These are phyloP conservation scores for Penicillium digitatum DNA, from an alignment of 2,329 filamentous ascomycete genomes.

Conservation along the genomic window DNA sequence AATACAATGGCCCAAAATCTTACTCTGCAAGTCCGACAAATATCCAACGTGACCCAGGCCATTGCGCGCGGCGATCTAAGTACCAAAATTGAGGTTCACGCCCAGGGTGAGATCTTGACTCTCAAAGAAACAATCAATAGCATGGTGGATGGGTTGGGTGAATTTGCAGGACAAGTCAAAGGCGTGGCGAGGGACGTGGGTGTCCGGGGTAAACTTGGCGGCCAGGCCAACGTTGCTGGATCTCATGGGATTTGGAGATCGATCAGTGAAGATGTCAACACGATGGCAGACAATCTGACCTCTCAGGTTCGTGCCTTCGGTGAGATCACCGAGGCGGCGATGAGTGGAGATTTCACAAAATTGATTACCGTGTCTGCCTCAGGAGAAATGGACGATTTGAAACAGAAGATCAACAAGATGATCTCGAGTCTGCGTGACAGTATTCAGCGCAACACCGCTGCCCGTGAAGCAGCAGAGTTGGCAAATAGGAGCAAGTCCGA, in stretches of 20 bases:
- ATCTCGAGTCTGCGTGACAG: conserved; percentile 87
- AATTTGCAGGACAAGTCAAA: conserved; percentile 91
- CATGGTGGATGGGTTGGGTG: conserved; percentile 89
- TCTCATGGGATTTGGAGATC: conserved; percentile 93
- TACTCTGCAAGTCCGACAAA: conserved; percentile 68
- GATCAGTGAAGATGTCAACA: conserved; percentile 92
- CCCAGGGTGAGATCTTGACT: conserved; percentile 84
- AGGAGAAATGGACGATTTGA: conserved; percentile 95
- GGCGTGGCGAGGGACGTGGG: conserved; percentile 90
- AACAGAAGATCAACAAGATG: conserved; percentile 98
- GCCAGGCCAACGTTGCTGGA: conserved; percentile 87
- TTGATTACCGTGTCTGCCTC: conserved; percentile 91
- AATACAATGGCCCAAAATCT: conserved; percentile 61
- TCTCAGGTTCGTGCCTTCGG: conserved; percentile 93
- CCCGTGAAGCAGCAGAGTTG: conserved; percentile 85
- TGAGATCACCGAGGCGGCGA: conserved; percentile 90
- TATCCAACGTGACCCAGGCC: conserved; percentile 85
- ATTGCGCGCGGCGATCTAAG: conserved; percentile 93
- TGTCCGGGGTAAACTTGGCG: conserved; percentile 93
- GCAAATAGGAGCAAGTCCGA: conserved; percentile 97
- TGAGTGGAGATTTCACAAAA: conserved; percentile 91
- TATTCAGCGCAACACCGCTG: conserved; percentile 90
- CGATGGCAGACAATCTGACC: conserved; percentile 78
- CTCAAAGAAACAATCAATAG: conserved; percentile 95
- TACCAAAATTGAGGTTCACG: conserved; percentile 87